Evolutionary conservation across 2,329 filamentous ascomycete species (phyloP).

Genomic region (Rutstroemia sp.): DNA sequence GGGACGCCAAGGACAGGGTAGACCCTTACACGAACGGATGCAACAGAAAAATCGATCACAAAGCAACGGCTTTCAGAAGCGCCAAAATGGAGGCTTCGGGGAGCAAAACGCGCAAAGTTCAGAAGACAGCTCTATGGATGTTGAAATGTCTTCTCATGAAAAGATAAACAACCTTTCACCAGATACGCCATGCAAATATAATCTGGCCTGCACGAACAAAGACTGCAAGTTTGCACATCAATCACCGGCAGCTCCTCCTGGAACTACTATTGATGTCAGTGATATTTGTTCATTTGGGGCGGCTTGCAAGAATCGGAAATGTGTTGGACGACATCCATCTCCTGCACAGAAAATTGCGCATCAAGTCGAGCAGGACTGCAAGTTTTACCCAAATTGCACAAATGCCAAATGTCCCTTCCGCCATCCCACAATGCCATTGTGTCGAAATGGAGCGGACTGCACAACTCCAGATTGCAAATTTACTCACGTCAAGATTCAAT

Average conservation of each 20-base stretch:
- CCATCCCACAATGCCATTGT: slow-evolving; percentile 79
- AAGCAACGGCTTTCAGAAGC: slow-evolving; percentile 17
- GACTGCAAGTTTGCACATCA: slow-evolving; percentile 94
- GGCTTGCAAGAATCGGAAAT: slow-evolving; percentile 94
- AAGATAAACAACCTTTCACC: slow-evolving; percentile 47
- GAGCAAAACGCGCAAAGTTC: slow-evolving; percentile 15
- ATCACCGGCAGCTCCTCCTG: slow-evolving; percentile 79
- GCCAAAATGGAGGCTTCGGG: slow-evolving; percentile 15
- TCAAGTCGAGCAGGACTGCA: slow-evolving; percentile 79
- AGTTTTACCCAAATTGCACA: slow-evolving; percentile 85
- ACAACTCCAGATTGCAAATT: slow-evolving; percentile 78
- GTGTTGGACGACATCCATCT: slow-evolving; percentile 83
- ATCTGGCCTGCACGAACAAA: slow-evolving; percentile 77
- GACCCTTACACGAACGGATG: slow-evolving; percentile 70
- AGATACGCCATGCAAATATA: slow-evolving; percentile 78
- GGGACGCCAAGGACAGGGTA: slow-evolving; percentile 30
- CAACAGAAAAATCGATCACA: slow-evolving; percentile 32
- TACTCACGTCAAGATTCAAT: slow-evolving; percentile 75
- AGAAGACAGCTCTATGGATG: slow-evolving; percentile 41
- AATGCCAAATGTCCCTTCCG: slow-evolving; percentile 84
- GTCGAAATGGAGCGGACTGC: slow-evolving; percentile 88
- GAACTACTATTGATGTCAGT: slow-evolving; percentile 66
- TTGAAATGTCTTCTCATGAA: slow-evolving; percentile 51
- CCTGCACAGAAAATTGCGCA: slow-evolving; percentile 73
- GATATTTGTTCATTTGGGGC: slow-evolving; percentile 80